Base-by-base conservation (phyloP, 169 alveolate genomes). In the Cryptosporidium canis region DNA sequence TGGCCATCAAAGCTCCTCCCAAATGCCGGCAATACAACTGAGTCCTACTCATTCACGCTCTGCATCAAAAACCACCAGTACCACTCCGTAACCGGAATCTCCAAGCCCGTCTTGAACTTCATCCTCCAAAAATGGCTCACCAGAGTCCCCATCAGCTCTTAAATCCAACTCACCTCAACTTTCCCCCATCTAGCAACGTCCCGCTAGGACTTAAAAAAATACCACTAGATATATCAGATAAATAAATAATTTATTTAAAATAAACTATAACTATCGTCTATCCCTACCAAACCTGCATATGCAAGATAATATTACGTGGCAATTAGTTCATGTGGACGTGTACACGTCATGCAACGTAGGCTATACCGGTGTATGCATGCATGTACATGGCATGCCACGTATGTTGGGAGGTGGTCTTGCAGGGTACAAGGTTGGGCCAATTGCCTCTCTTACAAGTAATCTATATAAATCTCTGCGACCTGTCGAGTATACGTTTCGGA, bases 1-100 rank as follows among this genome's bases (percentile, higher is more conserved):
- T 77, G 87, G 87, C 87, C 87, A 14, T 41, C 61, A 1, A 77
- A 56, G 12, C 43, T 77, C 14, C 72, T 77, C 6, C 87, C 87
- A 18, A 33, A 39, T 61, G 39, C 77, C 5, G 64, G 64, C n/a
- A 55, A 39, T 48, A 55, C 55, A 7, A 47, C 84, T 14, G 87
- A 77, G 1, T 58, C 64, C n/a, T 77, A 77, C 31, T 77, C 77
- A 21, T 39, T 77, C 21, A 24, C 71, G 7, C 11, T 77, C 1
- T 77, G 87, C 44, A 77, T 77, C 31, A 39, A 77, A 16, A 43
- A 55, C 14, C 63, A 77, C 27, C 41, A 58, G 44, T 77, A 58
- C 27, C 72, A 77, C 47, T 58, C 87, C 6, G 63, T 61, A 18
- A 55, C 77, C 14, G 87, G 87, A 14, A 51, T 77, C 18, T 58